Conservation (phyloP, 805 yeast genomes). For the Yarrowia sp. region DNA sequence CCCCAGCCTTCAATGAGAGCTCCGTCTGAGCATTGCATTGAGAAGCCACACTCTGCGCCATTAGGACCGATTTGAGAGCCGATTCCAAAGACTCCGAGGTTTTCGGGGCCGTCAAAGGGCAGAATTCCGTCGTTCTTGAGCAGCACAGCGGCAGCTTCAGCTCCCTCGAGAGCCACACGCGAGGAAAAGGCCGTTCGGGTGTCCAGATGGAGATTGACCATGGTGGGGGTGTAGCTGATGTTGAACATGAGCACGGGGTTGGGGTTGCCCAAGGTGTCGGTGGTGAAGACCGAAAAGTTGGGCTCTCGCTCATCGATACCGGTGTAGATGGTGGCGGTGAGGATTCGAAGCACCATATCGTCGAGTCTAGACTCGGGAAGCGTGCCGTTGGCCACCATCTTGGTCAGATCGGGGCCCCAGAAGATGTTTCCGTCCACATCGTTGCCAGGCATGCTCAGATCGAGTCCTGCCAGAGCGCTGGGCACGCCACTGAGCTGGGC, state of each 20-base stretch:
- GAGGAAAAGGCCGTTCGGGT: slow-evolving; percentile 1
- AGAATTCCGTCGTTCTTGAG: slow-evolving; percentile 61
- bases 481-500: slow-evolving; percentile 6
- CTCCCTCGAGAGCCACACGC: not conserved
- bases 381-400: slow-evolving; percentile 11
- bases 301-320: slow-evolving; percentile 5
- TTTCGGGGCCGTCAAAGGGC: slow-evolving; percentile 58
- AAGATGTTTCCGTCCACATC: slow-evolving; percentile 2
- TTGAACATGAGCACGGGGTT: slow-evolving; percentile 3
- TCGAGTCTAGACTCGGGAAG: slow-evolving; percentile 2
- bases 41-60: slow-evolving; percentile 61
- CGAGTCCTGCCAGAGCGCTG: slow-evolving; percentile 13
- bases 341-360: slow-evolving; percentile 12
- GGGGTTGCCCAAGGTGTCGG: not conserved
- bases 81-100: slow-evolving; percentile 46
- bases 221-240: not conserved
- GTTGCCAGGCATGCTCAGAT: slow-evolving; percentile 15
- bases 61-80: slow-evolving; percentile 60
- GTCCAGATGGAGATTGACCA: not conserved
- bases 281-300: not conserved
- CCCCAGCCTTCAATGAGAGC: slow-evolving; percentile 69
- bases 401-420: slow-evolving; percentile 11
- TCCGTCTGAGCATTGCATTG: slow-evolving; percentile 61
- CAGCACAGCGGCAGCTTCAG: slow-evolving; percentile 42
- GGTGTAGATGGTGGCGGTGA: not conserved